phyloP scores from a whole-genome alignment of 2,329 filamentous ascomycete species.

The Penicillium sp. region DNA sequence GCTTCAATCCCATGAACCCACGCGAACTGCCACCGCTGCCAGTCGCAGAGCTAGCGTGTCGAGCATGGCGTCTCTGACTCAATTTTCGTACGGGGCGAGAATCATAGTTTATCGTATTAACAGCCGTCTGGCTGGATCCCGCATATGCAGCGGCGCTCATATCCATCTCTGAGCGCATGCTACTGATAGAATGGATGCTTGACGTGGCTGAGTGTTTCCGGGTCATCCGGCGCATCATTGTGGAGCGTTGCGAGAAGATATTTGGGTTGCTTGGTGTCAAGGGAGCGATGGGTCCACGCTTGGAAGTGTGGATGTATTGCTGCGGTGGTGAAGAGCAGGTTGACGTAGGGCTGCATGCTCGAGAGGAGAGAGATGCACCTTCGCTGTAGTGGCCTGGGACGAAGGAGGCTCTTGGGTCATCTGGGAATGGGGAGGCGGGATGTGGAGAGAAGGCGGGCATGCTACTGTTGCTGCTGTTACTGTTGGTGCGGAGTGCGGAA shows the following conservation, averaged over 20 bases:
- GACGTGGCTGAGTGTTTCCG: slow-evolving; percentile 27
- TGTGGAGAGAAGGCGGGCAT: slow-evolving; percentile 15
- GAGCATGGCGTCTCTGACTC: slow-evolving; percentile 18
- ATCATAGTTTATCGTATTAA: background rate
- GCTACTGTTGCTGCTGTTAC: slow-evolving; percentile 21
- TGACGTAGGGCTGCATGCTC: slow-evolving; percentile 21
- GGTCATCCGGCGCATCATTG: slow-evolving; percentile 26
- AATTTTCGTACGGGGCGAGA: slow-evolving; percentile 9
- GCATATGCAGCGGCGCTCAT: slow-evolving; percentile 1
- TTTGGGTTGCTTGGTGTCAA: slow-evolving; percentile 21
- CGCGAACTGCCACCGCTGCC: slow-evolving; percentile 2
- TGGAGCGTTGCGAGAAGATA: slow-evolving; percentile 22
- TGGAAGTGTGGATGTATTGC: slow-evolving; percentile 20
- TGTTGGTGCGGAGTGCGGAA: slow-evolving; percentile 26
- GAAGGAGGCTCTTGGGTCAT: slow-evolving; percentile 17
- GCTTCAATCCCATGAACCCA: slow-evolving; percentile 24
- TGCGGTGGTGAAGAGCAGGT: slow-evolving; percentile 20
- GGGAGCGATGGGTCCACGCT: slow-evolving; percentile 8
- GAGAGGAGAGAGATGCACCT: slow-evolving; percentile 18
- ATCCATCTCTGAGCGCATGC: slow-evolving; percentile 31
- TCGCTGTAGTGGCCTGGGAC: slow-evolving; percentile 20
- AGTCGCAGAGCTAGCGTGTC: slow-evolving; percentile 18
- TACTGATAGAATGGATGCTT: slow-evolving; percentile 30
- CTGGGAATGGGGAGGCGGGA: slow-evolving; percentile 12
- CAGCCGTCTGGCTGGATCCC: background rate